phyloP scores from a whole-genome alignment of 1,284 basidiomycete genomes.

The Exsudoporus floridanus region DNA sequence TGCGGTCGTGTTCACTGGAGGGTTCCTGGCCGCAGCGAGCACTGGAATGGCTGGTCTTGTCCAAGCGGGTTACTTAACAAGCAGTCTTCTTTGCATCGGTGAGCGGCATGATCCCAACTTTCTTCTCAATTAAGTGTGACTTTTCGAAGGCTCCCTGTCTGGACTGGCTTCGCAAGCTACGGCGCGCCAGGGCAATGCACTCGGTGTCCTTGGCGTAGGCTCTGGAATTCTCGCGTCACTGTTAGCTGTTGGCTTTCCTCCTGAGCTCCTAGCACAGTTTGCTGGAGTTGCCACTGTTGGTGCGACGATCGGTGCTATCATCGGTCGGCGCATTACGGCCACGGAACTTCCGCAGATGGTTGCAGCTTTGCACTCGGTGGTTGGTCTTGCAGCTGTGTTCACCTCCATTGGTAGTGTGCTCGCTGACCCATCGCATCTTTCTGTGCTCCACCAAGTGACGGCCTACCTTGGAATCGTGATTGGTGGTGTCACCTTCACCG shows the following conservation, averaged over 20 bases:
- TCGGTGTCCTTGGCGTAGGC: conserved; percentile 79
- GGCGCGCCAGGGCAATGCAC: conserved; percentile 78
- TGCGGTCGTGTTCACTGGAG: conserved; percentile 76
- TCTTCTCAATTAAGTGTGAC: not conserved
- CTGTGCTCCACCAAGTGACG: conserved; percentile 73
- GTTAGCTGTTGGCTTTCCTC: conserved; percentile 76
- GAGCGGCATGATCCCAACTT: conserved; percentile 15
- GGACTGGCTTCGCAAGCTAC: conserved; percentile 74
- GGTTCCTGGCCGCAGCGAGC: conserved; percentile 74
- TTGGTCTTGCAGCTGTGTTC: conserved; percentile 82
- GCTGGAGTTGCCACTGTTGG: conserved; percentile 73
- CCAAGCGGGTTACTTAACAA: conserved; percentile 80
- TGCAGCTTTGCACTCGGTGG: conserved; percentile 73
- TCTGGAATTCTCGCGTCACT: conserved; percentile 79
- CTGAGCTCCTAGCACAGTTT: conserved; percentile 73
- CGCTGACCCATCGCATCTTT: conserved; percentile 60
- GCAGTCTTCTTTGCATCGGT: conserved; percentile 82
- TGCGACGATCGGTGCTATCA: conserved; percentile 61
- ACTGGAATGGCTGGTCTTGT: conserved; percentile 83
- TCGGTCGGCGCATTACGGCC: conserved; percentile 79
- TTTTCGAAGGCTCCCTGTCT: conserved; percentile 61
- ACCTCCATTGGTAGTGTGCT: conserved; percentile 81
- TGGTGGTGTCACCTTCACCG: conserved; percentile 76
- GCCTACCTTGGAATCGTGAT: conserved; percentile 86
- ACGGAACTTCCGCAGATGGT: conserved; percentile 85